Evolutionary conservation across 495 filamentous ascomycete species (phyloP).

Genomic region (Aspergillus ostianus): DNA sequence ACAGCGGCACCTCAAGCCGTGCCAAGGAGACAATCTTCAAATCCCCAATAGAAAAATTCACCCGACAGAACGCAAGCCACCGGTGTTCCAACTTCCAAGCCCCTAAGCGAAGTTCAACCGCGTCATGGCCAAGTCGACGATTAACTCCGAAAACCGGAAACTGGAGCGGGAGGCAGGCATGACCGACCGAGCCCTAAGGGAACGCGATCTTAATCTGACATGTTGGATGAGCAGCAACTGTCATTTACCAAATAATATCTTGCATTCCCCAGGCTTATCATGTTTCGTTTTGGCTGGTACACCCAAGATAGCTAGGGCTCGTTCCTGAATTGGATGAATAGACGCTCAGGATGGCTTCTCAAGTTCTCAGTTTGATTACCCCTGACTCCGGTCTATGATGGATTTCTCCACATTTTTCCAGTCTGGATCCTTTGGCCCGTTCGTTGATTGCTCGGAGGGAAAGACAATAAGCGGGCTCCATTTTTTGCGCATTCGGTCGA

Average conservation of each 20-base stretch:
- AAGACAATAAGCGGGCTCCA: not conserved
- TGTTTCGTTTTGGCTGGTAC: too few species aligned
- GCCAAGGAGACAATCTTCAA: too few species aligned
- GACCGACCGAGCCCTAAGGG: not conserved
- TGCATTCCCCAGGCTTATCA: too few species aligned
- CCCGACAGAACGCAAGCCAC: too few species aligned
- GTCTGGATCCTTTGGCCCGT: not conserved
- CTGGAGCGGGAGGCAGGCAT: not conserved
- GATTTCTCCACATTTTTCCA: not conserved
- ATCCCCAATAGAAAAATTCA: too few species aligned
- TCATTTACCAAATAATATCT: too few species aligned
- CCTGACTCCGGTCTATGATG: not conserved
- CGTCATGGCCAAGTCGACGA: not conserved
- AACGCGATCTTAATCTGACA: not conserved
- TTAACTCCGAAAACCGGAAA: not conserved
- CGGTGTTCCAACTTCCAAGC: too few species aligned
- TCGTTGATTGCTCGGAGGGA: not conserved
- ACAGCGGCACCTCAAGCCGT: too few species aligned
- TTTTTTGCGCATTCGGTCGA: not conserved
- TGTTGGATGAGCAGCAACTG: not conserved
- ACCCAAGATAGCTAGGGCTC: too few species aligned
- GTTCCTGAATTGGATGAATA: too few species aligned
- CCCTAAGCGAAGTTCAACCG: not conserved
- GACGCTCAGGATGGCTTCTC: too few species aligned
- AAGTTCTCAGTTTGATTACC: too few species aligned